A percentile compares a stretch with the other conserved stretches of the same genome.
phyloP scores from a whole-genome alignment of 257 asterid genomes.

The Echites panduratus region DNA sequence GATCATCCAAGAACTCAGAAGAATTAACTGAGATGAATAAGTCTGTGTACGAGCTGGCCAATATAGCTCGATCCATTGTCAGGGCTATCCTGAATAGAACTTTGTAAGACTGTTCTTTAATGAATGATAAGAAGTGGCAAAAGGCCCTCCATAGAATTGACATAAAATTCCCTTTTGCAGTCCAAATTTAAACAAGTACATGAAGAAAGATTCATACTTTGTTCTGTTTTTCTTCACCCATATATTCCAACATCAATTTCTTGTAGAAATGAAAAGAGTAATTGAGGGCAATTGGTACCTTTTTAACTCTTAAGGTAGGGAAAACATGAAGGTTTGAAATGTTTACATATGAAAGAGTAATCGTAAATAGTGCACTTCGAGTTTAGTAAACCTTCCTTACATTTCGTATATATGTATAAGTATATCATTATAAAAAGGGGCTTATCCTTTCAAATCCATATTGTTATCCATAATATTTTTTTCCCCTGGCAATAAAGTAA shows the following conservation, averaged over 20 bases:
- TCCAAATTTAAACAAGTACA: not conserved
- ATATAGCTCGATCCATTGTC: constrained; percentile 10
- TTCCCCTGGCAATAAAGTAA: too few species aligned
- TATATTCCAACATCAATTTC: too few species aligned
- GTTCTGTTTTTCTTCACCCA: too few species aligned
- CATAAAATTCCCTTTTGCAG: not conserved
- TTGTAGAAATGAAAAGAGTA: too few species aligned
- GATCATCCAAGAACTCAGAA: not conserved
- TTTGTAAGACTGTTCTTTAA: not conserved
- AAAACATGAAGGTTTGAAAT: too few species aligned
- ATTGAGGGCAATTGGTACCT: too few species aligned
- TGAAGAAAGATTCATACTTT: not conserved
- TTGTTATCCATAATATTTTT: not conserved
- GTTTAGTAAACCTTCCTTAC: too few species aligned
- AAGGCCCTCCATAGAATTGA: not conserved
- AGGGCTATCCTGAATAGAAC: constrained; percentile 8
- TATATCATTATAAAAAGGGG: too few species aligned
- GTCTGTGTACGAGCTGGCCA: not conserved
- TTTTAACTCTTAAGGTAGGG: too few species aligned
- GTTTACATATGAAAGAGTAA: too few species aligned
- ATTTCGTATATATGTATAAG: too few species aligned
- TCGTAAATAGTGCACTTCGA: too few species aligned
- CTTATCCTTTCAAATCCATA: not conserved
- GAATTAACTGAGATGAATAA: constrained; percentile 25
- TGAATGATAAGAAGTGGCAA: constrained; percentile 1